Base-by-base conservation (phyloP, 768 basidiomycete species). In the Hirschioporus abietinus region DNA sequence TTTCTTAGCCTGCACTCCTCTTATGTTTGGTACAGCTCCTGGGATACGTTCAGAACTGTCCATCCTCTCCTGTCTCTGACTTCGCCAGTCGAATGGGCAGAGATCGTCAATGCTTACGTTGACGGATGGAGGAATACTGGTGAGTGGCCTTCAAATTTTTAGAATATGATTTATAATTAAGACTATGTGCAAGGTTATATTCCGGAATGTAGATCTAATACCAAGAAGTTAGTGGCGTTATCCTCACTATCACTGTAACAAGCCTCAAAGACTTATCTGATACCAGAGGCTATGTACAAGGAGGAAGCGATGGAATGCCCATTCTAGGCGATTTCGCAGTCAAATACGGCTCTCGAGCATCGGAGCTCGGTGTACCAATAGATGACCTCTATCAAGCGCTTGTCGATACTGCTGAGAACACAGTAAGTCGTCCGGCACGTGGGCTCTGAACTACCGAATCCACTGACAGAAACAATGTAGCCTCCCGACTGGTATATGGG, bases 31-130 rank as follows among this genome's bases (percentile, higher is more conserved):
- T 52, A 15, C 64, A 84, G 83, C 71, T 84, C 83, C 6, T 85
- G 83, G 83, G 83, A 85, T 68, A 81, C 81, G 0, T 83, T 84
- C 78, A 79, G 83, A 60, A 84, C 83, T 5, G 82, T 83, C 0
- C 83, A 85, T 64, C 83, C 83, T 12, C 73, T 83, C 7, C 77
- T 83, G 18, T 84, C 83, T 4, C 68, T 84, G 35, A 75, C 77
- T 8, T 78, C 79, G 1, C 83, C 83, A 17, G 65, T 66, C 24
- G 82, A 82, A 71, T 84, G 83, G 82, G 71, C 78, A 1, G 78
- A 81, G 65, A 83, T 84, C 25, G 77, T 84, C 15, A 83, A 76
- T 58, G 77, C 82, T 0, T 83, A 84, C 68, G 71, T 85, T 18
- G 83, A 85, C 70, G 83, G 83, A 20, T 84, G 83, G 82, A 74